Base-by-base conservation (phyloP, 1,139 yeast genomes). In the Meyerozyma elateridarum region DNA sequence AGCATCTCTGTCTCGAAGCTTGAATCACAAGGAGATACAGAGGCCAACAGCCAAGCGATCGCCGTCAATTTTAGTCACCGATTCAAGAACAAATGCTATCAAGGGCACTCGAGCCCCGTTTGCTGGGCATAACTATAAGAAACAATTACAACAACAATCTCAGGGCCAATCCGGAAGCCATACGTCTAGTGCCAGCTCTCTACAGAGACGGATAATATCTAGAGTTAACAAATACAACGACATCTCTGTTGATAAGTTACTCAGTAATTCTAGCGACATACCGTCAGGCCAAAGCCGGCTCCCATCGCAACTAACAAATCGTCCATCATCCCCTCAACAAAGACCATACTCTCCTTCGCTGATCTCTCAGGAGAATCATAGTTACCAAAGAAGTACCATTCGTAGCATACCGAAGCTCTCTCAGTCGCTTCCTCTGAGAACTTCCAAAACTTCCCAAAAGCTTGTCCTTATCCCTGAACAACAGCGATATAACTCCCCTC, bases 41-140 rank as follows among this genome's bases (percentile, higher is more conserved):
- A 58, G 75, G 34, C 82, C 88, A 6, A 79, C 85, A 3, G 88
- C 93, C n/a, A 84, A 84, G 46, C 62, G 96, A 46, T 84, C 96
- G 17, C 96, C 97, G 5, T 85, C 96, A 1, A 89, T 89, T 51
- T 66, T 89, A 35, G 97, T 89, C 22, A 89, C 96, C 0, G 97
- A 89, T 59, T 76, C 84, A 3, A 67, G 97, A 41, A 74, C 77
- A 33, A 70, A 76, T 32, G 70, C 56, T 12, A 45, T 72, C 15
- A 70, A 72, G 36, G 75, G 83, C 8, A 64, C 77, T 12, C 61
- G 85, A 36, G 96, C 96, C 0, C 96, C 96, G 3, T 88, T 88
- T 70, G 96, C 93, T 2, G 80, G 81, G 22, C 78, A 71, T 35
- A 64, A 62, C 41, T 64, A 52, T 43, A 59, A 54, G 39, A 63